Base-by-base conservation (phyloP, 1,284 basidiomycete species). In the Wolfiporia cocos region DNA sequence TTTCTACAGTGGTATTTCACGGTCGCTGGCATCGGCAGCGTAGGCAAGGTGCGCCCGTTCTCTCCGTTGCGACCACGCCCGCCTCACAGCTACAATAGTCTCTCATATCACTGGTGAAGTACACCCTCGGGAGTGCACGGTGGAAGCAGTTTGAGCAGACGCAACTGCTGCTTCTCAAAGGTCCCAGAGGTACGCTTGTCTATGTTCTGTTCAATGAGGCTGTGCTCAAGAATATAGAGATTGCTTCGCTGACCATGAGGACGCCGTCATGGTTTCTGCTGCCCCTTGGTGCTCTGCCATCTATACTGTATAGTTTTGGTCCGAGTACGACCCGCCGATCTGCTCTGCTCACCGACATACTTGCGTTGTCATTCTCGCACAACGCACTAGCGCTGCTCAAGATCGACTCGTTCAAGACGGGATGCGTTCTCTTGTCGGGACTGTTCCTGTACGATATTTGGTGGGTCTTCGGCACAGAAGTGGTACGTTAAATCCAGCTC, bases 331-430 rank as follows among this genome's bases (percentile, higher is more conserved):
- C 67, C 10, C 69, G 70, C 39, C 78, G 76, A 58, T 83, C 88
- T 29, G 86, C 81, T 45, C 56, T 92, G 22, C 65, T 92, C 19
- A 87, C 83, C 31, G 86, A 97, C 63, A 58, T 93, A 23, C 71
- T 98, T 7, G 88, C 83, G 0, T 70, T 97, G 30, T 87, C 89
- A 1, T 89, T 97, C 58, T 80, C 87, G 9, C 81, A 88, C 57
- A 88, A 86, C 50, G 86, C 91, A 1, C 70, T 99, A 41, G 76
- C 81, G 19, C 64, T 95, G 45, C 70, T 98, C 55, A 86, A 86
- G 58, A 66, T 99, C 30, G 95, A 99, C 65, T 88, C 86, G 15
- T 96, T 98, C 73, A 68, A 74, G 53, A 97, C 95, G 5, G 95
- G 93, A 2, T 74, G 75, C 41, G 79, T 93, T 43, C 74, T 99